Conservation (phyloP, 2,329 filamentous ascomycete species). For the Stagonosporopsis tanaceti region DNA sequence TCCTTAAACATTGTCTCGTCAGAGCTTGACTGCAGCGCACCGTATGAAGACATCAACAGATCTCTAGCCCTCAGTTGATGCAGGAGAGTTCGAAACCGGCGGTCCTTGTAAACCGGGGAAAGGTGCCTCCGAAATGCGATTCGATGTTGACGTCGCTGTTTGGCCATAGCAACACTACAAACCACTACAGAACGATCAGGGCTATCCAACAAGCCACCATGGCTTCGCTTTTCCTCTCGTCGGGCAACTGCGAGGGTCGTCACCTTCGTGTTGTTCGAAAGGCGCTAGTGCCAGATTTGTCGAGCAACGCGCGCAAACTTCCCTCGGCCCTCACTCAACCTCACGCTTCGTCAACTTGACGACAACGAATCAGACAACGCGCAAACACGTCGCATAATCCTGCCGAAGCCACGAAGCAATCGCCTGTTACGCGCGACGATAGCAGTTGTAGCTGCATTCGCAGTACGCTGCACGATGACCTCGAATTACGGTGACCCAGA, state of each 20-base stretch:
- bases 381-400: constrained; percentile 16
- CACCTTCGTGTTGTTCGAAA: constrained; percentile 12
- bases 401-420: not conserved
- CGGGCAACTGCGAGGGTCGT: constrained; percentile 9
- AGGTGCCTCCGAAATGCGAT: not conserved
- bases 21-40: not conserved
- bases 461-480: constrained; percentile 35
- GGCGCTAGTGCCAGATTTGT: constrained; percentile 46
- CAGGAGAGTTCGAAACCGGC: not conserved
- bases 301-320: constrained; percentile 40
- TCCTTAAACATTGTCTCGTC: too few species aligned
- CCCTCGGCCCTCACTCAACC: constrained; percentile 33
- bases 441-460: constrained; percentile 18
- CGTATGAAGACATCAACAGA: not conserved
- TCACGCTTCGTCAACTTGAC: constrained; percentile 32
- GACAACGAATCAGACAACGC: constrained; percentile 27
- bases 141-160: constrained; percentile 2
- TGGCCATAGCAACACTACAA: constrained; percentile 12
- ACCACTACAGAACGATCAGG: constrained; percentile 3
- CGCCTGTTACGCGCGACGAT: constrained; percentile 24
- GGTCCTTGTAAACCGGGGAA: not conserved
- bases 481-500: constrained; percentile 46
- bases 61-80: not conserved
- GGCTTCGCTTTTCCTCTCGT: constrained; percentile 5
- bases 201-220: constrained; percentile 4